phyloP scores from a whole-genome alignment of 345 rosid genomes.

The Limnanthes douglasii region DNA sequence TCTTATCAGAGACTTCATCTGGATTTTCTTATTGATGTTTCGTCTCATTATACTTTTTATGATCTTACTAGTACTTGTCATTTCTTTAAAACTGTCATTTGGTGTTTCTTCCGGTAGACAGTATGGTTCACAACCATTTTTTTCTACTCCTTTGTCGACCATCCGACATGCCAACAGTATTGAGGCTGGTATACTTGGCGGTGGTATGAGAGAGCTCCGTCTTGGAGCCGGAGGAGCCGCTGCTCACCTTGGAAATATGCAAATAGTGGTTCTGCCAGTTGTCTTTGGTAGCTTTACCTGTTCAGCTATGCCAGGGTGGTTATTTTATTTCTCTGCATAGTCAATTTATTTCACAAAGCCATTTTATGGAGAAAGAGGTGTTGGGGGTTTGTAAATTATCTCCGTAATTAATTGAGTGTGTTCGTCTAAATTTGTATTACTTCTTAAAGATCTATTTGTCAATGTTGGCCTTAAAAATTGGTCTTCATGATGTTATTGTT shows the following conservation, averaged over 20 bases:
- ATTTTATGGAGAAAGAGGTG: constrained; percentile 18
- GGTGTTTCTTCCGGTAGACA: no score
- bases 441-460: constrained; percentile 24
- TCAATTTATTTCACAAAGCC: constrained; percentile 22
- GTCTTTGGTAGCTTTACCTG: constrained; percentile 34
- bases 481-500: constrained; percentile 47
- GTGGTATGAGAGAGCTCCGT: constrained; percentile 65
- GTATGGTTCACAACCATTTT: no score
- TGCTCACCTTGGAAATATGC: constrained; percentile 21
- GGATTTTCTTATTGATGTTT: constrained; percentile 63
- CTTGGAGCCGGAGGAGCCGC: constrained; percentile 41
- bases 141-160: constrained; percentile 17
- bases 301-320: constrained; percentile 45
- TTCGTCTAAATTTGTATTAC: constrained; percentile 26
- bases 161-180: constrained; percentile 18
- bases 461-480: constrained; percentile 42
- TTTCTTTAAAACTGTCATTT: constrained; percentile 13
- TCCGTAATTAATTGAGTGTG: constrained; percentile 22
- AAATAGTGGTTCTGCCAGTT: constrained; percentile 67
- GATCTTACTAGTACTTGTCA: constrained; percentile 33
- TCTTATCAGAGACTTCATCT: constrained; percentile 25
- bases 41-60: constrained; percentile 39
- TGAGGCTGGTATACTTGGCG: constrained; percentile 23
- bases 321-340: constrained; percentile 73
- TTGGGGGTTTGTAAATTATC: constrained; percentile 19